Base-by-base conservation (phyloP, 176 grass and related monocot genomes). In the Pharus latifolius region DNA sequence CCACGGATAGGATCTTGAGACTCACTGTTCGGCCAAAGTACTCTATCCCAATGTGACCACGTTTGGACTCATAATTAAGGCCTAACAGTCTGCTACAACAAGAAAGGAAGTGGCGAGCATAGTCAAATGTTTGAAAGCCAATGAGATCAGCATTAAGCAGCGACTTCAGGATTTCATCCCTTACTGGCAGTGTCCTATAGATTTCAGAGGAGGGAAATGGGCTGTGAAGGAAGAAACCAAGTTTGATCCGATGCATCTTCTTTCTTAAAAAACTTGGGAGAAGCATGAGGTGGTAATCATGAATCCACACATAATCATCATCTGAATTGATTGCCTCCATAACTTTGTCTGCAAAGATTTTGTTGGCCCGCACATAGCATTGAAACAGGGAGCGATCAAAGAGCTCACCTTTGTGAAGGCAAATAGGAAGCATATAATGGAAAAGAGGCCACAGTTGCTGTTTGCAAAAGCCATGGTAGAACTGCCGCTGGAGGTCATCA, bases 221-320 rank as follows among this genome's bases (percentile, higher is more conserved):
- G 17, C 78, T 88, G 53, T 92, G 89, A 20, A 92, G 78, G 60
- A 92, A 92, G 71, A 92, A 92, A 56, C 90, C 90, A 73, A 92
- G 50, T 77, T 85, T 92, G 58, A 85, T 80, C 17, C 75, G 58
- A 26, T 88, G 80, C 28, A 92, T 38, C 29, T 78, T 78, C 65
- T 87, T 96, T 56, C 91, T 96, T 78, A 90, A 75, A 78, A 84
- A 88, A 49, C 80, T 96, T 10, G 87, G 87, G 3, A 96, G 63
- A 75, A 90, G 87, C 91, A 96, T 96, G 34, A 96, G 87, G 66
- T 90, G 87, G 67, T 96, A 96, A 75, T 96, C 91, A 82, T 96
- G 91, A 55, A 96, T 70, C 91, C 91, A 96, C 11, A 96, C 84
- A 69, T 74, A 90, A 48, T 96, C 91, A 60, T 88, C 77, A 77